Evolutionary conservation across 176 grass and related monocot species (phyloP), one percentile per base, ranked within the genome.

Genomic region (Panicum miliaceum): DNA sequence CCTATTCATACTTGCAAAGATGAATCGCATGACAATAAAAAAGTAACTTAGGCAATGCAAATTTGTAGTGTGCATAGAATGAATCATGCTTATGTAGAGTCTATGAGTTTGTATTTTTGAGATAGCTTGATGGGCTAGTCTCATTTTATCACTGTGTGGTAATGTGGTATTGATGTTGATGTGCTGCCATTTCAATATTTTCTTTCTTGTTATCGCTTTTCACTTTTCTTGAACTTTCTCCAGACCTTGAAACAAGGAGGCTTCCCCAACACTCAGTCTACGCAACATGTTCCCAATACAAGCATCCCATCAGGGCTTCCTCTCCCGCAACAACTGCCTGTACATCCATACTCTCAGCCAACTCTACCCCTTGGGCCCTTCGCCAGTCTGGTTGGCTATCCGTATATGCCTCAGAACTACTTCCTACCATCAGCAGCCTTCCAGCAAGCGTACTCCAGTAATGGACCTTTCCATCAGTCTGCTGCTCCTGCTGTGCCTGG

Each of bases 291-390:
- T 84, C 77, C 93, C 7, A 90, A 78, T 82, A 89, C 86, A 8
- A 94, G 67, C 69, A 79, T 92, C 77, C 93, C 83, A 0, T 83
- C 93, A 11, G 93, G 88, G 16, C 85, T 88, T 81, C 89, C 87
- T 71, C 89, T 92, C 25, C 96, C 87, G 59, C 96, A 94, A 70
- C 93, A 90, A 79, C 71, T 94, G 53, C 65, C 92, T 67, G 90
- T 91, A 41, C 94, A 97, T 84, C 95, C 92, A 22, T 98, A 98
- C 78, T 77, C 95, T 80, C 93, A 96, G 85, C 96, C 91, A 61
- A 88, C 93, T 71, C 84, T 94, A 79, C 91, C 96, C 70, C 81
- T 98, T 43, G 93, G 87, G 18, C 93, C 91, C 71, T 94, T 91
- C 78, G 54, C 93, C 16, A 96, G 84, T 75, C 88, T 99, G 77